Base-by-base conservation (phyloP, 768 basidiomycete genomes). In the Dictyophora rubrovolvata region DNA sequence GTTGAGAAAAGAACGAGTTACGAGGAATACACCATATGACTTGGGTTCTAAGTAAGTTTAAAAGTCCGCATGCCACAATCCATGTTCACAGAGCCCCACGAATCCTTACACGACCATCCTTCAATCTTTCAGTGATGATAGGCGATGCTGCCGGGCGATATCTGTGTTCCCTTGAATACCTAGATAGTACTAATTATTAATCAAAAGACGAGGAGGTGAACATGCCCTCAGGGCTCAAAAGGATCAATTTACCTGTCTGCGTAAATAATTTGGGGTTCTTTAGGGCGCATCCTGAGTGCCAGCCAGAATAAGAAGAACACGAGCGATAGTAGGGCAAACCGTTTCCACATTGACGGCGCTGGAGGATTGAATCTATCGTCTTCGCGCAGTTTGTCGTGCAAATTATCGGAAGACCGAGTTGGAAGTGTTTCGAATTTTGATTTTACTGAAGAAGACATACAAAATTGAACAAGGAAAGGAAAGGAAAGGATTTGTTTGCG, bases 121-220 rank as follows among this genome's bases (percentile, higher is more conserved):
- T 80, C 61, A 93, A 71, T 18, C 73, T 77, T 67, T 92, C 87
- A 0, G 87, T 91, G 63, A 93, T 78, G 48, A 93, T 74, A 11
- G 91, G 89, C 61, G 87, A 90, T 6, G 90, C 89, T 11, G 91
- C 90, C 0, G 91, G 90, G 21, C 90, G 76, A 68, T 79, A 92
- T 69, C 85, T 89, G 74, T 79, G 80, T 65, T 90, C 85, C 61
- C 86, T 84, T 12, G 88, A 91, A 67, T 93, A 93, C 62, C 91
- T 93, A 58, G 14, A 48, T 6, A 35, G 57, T 36, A 7, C 28
- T 28, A 28, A 28, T 28, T 28, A 28, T 28, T 28, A 28, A 28
- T 33, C 34, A 16, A 37, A 42, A 42, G 21, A 55, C 7, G 48
- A 35, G 16, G n/a, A 28, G 46, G 11, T 61, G 60, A 42, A 34